phyloP scores from a whole-genome alignment of 192 early-diverging fungal species.

The Fimicolochytrium jonesii region DNA sequence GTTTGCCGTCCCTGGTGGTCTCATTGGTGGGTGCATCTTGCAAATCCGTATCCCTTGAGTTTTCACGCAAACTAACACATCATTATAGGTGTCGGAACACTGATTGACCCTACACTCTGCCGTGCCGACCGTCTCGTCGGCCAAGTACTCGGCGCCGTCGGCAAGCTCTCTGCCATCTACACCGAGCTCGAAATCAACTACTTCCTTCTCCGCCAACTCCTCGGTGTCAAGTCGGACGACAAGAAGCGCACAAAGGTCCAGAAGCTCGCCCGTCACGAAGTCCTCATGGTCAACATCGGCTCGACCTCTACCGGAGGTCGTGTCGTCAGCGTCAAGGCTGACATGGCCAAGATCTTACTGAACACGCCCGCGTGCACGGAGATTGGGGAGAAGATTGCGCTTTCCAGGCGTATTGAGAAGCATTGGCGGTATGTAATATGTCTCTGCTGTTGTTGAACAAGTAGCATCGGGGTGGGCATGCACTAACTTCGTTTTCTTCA shows the following conservation, averaged over 20 bases:
- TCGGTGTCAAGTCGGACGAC: conserved; percentile 96
- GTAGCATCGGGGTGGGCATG: background rate
- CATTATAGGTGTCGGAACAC: conserved; percentile 79
- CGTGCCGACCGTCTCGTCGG: conserved; percentile 95
- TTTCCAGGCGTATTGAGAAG: conserved; percentile 93
- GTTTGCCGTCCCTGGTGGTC: conserved; percentile 98
- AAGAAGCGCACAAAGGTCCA: conserved; percentile 97
- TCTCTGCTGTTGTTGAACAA: too few species aligned
- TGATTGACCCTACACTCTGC: conserved; percentile 92
- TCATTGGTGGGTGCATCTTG: conserved; percentile 65
- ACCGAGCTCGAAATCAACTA: conserved; percentile 96
- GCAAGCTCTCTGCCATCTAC: conserved; percentile 89
- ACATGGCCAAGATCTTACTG: conserved; percentile 90
- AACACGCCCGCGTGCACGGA: conserved; percentile 92
- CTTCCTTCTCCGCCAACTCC: conserved; percentile 89
- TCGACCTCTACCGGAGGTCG: conserved; percentile 91
- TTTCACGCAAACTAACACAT: background rate
- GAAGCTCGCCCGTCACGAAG: conserved; percentile 89
- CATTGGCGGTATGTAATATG: conserved; percentile 79
- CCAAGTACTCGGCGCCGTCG: conserved; percentile 87
- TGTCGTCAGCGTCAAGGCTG: conserved; percentile 88
- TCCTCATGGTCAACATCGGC: conserved; percentile 95
- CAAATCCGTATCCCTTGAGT: conserved; percentile 1
- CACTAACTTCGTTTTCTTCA: background rate
- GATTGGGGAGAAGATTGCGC: conserved; percentile 90